Conservation (phyloP, 139 green algal species). For the Yamagishiella unicocca region DNA sequence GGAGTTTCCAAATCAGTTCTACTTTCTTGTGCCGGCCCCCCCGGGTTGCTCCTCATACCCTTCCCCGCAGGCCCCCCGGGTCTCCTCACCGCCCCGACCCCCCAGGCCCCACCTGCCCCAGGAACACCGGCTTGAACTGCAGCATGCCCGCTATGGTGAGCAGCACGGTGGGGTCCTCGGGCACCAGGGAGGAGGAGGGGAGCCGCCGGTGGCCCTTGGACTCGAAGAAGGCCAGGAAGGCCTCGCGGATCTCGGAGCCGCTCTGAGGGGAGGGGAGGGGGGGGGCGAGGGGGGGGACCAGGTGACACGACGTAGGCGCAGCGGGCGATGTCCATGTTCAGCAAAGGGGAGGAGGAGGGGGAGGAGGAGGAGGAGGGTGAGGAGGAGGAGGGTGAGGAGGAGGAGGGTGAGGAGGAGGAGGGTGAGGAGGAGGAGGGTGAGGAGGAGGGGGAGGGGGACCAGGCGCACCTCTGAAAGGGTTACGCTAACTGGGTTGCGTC, state of each 20-base stretch:
- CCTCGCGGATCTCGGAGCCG: constrained; percentile 83
- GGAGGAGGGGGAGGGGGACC: no score
- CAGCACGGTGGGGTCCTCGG: constrained; percentile 94
- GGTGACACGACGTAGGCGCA: not conserved
- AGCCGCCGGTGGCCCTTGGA: constrained; percentile 78
- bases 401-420: no score
- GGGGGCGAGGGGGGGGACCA: not conserved
- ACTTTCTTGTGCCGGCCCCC: no score
- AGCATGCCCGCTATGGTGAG: constrained; percentile 95
- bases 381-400: no score
- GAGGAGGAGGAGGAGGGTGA: not conserved
- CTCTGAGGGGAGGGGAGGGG: constrained; percentile 50
- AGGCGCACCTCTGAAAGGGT: not conserved
- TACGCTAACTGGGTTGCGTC: no score
- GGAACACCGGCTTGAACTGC: constrained; percentile 97
- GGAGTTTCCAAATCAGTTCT: not conserved
- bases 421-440: no score
- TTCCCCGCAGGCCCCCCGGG: not conserved
- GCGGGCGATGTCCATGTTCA: not conserved
- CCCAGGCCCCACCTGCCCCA: constrained; percentile 78
- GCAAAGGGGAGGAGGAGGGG: not conserved
- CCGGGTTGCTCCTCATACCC: no score
- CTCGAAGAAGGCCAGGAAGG: constrained; percentile 93
- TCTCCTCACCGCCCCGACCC: not conserved
- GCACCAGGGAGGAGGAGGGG: constrained; percentile 89